Base-by-base conservation (phyloP, 768 basidiomycete species). In the Tulasnella sp. region DNA sequence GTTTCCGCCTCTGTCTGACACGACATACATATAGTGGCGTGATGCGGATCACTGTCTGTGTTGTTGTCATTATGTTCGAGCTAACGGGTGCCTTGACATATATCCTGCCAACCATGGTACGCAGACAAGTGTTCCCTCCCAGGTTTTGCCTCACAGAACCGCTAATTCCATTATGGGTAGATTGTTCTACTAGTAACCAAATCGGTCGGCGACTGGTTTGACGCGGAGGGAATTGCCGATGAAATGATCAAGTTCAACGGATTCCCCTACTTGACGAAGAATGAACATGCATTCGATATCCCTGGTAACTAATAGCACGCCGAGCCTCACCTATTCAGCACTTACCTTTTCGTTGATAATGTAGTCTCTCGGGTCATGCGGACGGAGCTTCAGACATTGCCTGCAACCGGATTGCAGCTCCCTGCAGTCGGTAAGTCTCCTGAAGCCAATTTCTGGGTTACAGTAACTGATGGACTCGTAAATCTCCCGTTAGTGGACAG, bases 11-110 rank as follows among this genome's bases (percentile, higher is more conserved):
- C 37, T 2, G 40, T 69, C n/a, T 68, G 64, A 71, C 40, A 54
- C 34, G 40, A 37, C 38, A 29, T 64, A 39, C 73, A 74, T 67
- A 40, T 80, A 97, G 97, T 74, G 97, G 97, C 40, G 90, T 99
- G 73, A 99, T 98, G 88, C 89, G 96, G 79, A 93, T 99, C 76
- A 99, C 97, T 0, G 95, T 99, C 36, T 94, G 96, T 0, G 96
- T 99, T 6, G 97, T 99, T 9, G 97, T 99, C 42, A 96, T 99
- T 83, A 99, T 99, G 96, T 99, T 98, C 82, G 97, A 99, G 81
- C 86, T 99, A 25, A 99, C 97, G 3, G 97, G 97, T 15, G 97
- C 97, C 7, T 83, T 99, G 80, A 98, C 95, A 25, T 99, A 99
- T 81, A 96, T 99, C 79, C 84, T 99, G 36, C 97, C 97, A 7